These are phyloP conservation scores for Fusarium palustre DNA, from an alignment of 2,329 filamentous ascomycete genomes.

Conservation along the genomic window DNA sequence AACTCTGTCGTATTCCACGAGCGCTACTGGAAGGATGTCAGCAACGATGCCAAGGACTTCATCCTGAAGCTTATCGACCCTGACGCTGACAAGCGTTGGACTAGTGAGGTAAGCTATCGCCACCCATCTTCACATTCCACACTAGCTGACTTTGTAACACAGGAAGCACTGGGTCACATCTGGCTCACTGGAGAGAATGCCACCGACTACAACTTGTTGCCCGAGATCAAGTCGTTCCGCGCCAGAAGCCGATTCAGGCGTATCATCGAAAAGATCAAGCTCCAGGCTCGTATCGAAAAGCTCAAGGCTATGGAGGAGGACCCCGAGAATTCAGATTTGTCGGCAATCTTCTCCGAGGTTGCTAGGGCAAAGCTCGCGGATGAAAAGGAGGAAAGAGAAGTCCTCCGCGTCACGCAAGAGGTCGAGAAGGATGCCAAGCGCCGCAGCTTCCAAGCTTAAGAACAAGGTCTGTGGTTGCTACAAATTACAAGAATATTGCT, in stretches of 20 bases:
- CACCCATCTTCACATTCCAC: slow-evolving; percentile 14
- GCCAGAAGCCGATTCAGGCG: slow-evolving; percentile 90
- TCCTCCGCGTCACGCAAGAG: slow-evolving; percentile 73
- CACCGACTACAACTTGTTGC: slow-evolving; percentile 95
- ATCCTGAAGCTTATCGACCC: slow-evolving; percentile 85
- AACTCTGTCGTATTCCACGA: slow-evolving; percentile 93
- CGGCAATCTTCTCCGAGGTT: slow-evolving; percentile 83
- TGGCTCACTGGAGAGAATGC: slow-evolving; percentile 95
- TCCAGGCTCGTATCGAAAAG: slow-evolving; percentile 93
- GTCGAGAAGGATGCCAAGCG: slow-evolving; percentile 62
- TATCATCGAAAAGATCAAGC: slow-evolving; percentile 95
- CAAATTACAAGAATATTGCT: background rate
- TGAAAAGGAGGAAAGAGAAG: slow-evolving; percentile 79
- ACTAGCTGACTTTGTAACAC: slow-evolving; percentile 36
- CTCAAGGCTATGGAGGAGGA: slow-evolving; percentile 95
- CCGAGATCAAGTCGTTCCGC: slow-evolving; percentile 94
- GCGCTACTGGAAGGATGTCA: slow-evolving; percentile 98
- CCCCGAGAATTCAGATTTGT: slow-evolving; percentile 74
- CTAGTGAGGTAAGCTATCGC: slow-evolving; percentile 72
- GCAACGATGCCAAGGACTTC: slow-evolving; percentile 93
- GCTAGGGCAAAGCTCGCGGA: slow-evolving; percentile 94
- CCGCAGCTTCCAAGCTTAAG: slow-evolving; percentile 44
- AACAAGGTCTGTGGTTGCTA: background rate
- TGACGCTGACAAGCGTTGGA: slow-evolving; percentile 79
- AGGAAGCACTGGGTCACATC: slow-evolving; percentile 82